Percentiles rank a stretch among this genome's conserved stretches.
Conservation (phyloP, 768 basidiomycete species). For the Mycena latifolia region DNA sequence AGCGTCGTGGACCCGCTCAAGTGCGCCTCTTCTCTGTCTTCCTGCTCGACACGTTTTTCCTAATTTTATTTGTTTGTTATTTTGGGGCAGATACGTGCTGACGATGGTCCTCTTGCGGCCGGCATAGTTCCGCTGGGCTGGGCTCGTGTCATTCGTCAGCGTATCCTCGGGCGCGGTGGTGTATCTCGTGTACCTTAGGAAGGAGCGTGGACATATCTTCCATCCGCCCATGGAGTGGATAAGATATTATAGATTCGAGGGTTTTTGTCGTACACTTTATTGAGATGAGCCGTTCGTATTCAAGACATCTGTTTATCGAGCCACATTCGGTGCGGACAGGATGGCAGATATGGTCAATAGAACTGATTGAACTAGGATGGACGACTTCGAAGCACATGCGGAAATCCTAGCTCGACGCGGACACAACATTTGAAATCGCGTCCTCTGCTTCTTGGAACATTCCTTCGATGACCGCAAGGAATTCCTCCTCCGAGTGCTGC, state of each 20-base stretch:
- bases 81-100: slow-evolving; percentile 37
- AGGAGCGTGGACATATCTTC: slow-evolving; percentile 47
- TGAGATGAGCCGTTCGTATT: too few species aligned
- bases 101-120: slow-evolving; percentile 38
- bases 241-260: slow-evolving; percentile 28
- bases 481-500: not conserved
- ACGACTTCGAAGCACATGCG: too few species aligned
- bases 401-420: too few species aligned
- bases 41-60: too few species aligned
- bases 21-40: slow-evolving; percentile 21
- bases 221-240: slow-evolving; percentile 40
- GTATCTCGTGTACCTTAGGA: slow-evolving; percentile 47
- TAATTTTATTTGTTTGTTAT: too few species aligned
- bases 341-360: too few species aligned
- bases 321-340: too few species aligned
- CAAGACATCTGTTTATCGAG: too few species aligned
- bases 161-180: slow-evolving; percentile 44
- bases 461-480: not conserved
- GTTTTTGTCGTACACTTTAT: too few species aligned
- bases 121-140: slow-evolving; percentile 38
- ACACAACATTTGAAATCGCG: too few species aligned
- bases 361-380: too few species aligned
- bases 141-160: slow-evolving; percentile 43
- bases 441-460: slow-evolving; percentile 12
- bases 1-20: slow-evolving; percentile 45